Conservation (phyloP, 2,329 filamentous ascomycete species). For the Hymenoscyphus fraxineus region DNA sequence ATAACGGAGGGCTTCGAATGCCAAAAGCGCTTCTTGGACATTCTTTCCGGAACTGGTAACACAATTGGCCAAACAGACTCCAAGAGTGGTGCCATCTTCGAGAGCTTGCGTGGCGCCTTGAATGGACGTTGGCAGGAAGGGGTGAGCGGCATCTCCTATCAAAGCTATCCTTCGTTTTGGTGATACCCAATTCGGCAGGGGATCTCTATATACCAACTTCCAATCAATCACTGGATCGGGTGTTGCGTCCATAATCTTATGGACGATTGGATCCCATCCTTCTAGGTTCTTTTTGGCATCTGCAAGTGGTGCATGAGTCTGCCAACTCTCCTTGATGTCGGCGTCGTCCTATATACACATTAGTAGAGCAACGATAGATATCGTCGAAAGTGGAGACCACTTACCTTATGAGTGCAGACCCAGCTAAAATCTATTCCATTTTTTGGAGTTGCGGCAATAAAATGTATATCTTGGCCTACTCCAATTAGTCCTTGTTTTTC, state of each 20-base stretch:
- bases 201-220: slow-evolving; percentile 33
- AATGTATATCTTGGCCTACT: slow-evolving; percentile 45
- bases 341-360: slow-evolving; percentile 31
- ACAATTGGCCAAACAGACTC: slow-evolving; percentile 31
- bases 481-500: not conserved
- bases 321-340: slow-evolving; percentile 46
- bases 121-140: slow-evolving; percentile 49
- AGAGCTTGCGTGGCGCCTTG: slow-evolving; percentile 38
- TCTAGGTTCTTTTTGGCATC: slow-evolving; percentile 20
- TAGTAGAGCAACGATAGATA: not conserved
- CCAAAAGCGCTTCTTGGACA: slow-evolving; percentile 21
- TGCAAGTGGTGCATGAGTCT: slow-evolving; percentile 21
- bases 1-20: slow-evolving; percentile 25
- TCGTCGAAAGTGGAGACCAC: slow-evolving; percentile 4
- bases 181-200: slow-evolving; percentile 31
- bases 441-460: slow-evolving; percentile 50
- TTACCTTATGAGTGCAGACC: slow-evolving; percentile 50
- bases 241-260: slow-evolving; percentile 27
- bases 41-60: slow-evolving; percentile 18
- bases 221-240: slow-evolving; percentile 31
- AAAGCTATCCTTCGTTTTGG: slow-evolving; percentile 42
- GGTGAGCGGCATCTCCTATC: slow-evolving; percentile 65
- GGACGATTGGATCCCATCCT: slow-evolving; percentile 28
- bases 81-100: slow-evolving; percentile 39
- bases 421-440: slow-evolving; percentile 50